Percentiles rank a stretch among this genome's conserved stretches.
These are phyloP conservation scores for Lactifluus echinatus DNA, from an alignment of 768 basidiomycete species.

Conservation along the genomic window DNA sequence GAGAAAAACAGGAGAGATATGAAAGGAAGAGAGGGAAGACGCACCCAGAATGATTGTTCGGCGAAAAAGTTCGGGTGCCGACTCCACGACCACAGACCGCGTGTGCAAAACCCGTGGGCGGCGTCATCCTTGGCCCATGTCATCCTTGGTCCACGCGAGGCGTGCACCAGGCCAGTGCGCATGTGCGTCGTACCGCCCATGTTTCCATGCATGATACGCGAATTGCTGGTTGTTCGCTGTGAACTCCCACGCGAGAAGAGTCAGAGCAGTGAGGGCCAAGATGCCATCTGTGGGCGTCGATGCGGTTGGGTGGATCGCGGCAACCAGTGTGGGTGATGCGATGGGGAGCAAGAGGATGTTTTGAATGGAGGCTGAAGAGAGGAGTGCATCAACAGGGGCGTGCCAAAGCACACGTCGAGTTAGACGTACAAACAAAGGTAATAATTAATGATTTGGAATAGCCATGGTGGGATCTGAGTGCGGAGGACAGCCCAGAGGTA, in stretches of 20 bases:
- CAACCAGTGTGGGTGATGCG: slow-evolving; percentile 50
- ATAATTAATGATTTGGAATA: slow-evolving; percentile 61
- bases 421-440: slow-evolving; percentile 55
- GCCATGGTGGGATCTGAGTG: slow-evolving; percentile 39
- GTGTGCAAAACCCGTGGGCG: slow-evolving; percentile 74
- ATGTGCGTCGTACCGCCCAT: slow-evolving; percentile 23
- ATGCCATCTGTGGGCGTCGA: slow-evolving; percentile 53
- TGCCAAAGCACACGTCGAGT: not conserved
- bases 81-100: slow-evolving; percentile 79
- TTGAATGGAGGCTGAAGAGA: slow-evolving; percentile 51
- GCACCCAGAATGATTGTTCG: slow-evolving; percentile 83
- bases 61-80: slow-evolving; percentile 91
- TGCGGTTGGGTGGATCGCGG: slow-evolving; percentile 41
- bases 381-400: not conserved
- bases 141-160: slow-evolving; percentile 58
- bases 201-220: slow-evolving; percentile 73
- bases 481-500: slow-evolving; percentile 86
- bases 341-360: slow-evolving; percentile 74
- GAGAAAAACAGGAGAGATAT: no score
- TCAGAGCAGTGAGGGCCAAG: slow-evolving; percentile 50
- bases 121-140: no score
- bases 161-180: slow-evolving; percentile 56
- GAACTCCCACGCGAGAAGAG: slow-evolving; percentile 62
- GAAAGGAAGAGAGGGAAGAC: no score
- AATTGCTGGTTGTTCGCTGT: slow-evolving; percentile 89